phyloP scores from a whole-genome alignment of 2,329 filamentous ascomycete species.

The Cordyceps militaris region DNA sequence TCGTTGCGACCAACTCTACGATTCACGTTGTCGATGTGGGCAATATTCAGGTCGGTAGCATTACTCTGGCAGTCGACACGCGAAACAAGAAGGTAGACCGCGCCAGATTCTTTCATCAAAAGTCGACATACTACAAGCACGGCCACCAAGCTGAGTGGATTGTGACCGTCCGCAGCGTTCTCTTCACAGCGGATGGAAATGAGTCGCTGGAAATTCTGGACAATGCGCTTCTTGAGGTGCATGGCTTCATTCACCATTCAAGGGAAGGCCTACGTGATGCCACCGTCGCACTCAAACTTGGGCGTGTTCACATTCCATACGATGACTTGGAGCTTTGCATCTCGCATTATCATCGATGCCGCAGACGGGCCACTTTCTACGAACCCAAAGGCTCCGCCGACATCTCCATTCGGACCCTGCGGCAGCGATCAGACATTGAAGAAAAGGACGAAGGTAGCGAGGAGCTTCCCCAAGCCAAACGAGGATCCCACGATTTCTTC shows the following conservation, averaged over 20 bases:
- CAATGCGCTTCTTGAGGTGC: constrained; percentile 79
- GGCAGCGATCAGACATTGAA: constrained; percentile 57
- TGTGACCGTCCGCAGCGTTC: constrained; percentile 71
- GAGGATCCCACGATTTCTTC: constrained; percentile 87
- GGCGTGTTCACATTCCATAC: constrained; percentile 81
- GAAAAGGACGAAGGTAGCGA: constrained; percentile 53
- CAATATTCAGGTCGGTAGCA: constrained; percentile 73
- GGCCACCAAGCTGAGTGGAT: constrained; percentile 86
- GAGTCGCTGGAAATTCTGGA: constrained; percentile 87
- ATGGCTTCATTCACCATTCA: constrained; percentile 81
- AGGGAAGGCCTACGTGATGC: constrained; percentile 84
- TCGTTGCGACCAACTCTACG: constrained; percentile 75
- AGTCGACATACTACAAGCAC: constrained; percentile 51
- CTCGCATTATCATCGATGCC: constrained; percentile 45
- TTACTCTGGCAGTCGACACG: constrained; percentile 85
- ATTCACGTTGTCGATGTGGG: constrained; percentile 75
- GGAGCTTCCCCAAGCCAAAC: constrained; percentile 69
- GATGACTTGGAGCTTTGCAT: constrained; percentile 70
- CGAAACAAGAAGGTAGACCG: constrained; percentile 85
- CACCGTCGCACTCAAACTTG: constrained; percentile 82
- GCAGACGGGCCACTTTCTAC: constrained; percentile 28
- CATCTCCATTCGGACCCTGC: constrained; percentile 63
- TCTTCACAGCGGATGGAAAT: constrained; percentile 78
- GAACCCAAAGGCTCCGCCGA: constrained; percentile 42
- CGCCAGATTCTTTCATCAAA: constrained; percentile 79